phyloP scores from a whole-genome alignment of 176 grass and related monocot species.

The Poa annua region DNA sequence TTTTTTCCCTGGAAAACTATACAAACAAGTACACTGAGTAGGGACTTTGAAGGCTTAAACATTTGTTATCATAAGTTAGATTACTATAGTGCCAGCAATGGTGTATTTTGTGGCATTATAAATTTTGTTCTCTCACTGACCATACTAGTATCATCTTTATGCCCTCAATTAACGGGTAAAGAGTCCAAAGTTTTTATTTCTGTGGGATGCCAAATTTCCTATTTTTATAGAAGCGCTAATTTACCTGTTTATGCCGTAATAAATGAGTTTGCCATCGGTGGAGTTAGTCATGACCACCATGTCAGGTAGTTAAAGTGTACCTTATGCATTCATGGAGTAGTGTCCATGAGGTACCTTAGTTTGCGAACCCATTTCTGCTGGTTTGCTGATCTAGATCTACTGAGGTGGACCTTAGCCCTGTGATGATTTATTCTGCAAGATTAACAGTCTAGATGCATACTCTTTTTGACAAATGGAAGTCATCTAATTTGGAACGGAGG shows the following conservation, averaged over 20 bases:
- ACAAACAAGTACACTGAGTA: not conserved
- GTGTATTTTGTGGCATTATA: conserved; percentile 8
- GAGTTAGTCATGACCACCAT: not conserved
- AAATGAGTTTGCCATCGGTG: conserved; percentile 5
- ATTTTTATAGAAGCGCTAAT: conserved; percentile 27
- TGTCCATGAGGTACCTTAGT: conserved; percentile 11
- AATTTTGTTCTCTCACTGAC: conserved; percentile 12
- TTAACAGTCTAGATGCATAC: too few relatives aligned
- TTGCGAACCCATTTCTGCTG: conserved; percentile 17
- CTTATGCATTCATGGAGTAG: conserved; percentile 11
- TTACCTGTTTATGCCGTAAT: not conserved
- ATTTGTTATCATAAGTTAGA: conserved; percentile 5
- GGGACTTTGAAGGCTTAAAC: conserved; percentile 26
- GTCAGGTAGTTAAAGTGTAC: conserved; percentile 21
- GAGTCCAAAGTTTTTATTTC: not conserved
- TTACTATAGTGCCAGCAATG: not conserved
- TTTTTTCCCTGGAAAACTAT: not conserved
- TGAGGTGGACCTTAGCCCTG: not conserved
- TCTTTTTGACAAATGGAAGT: too few relatives aligned
- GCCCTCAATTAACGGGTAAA: conserved; percentile 14
- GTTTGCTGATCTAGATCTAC: conserved; percentile 29
- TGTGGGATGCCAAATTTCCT: not conserved
- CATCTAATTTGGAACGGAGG: too few relatives aligned
- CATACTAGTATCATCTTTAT: conserved; percentile 10
- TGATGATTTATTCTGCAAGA: conserved; percentile 27